Evolutionary conservation across 768 basidiomycete genomes (phyloP).

Genomic region (Basidioascus undulatus): DNA sequence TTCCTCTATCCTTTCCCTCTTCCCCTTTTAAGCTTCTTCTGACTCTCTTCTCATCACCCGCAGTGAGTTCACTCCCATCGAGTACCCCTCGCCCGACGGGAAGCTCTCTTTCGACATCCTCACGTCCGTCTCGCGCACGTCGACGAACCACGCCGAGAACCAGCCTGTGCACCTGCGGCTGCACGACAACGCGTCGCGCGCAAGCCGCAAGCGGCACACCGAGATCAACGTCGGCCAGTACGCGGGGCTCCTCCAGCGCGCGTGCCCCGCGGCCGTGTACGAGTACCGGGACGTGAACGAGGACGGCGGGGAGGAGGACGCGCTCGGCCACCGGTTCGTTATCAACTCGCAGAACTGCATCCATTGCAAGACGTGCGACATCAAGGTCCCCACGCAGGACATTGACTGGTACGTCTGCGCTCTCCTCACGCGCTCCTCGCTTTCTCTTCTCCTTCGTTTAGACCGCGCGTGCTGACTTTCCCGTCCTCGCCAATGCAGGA

Average conservation of each 20-base stretch:
- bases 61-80: constrained; percentile 42
- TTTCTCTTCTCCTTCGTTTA: not conserved
- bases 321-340: constrained; percentile 56
- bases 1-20: not conserved
- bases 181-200: constrained; percentile 23
- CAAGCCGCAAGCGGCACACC: constrained; percentile 39
- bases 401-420: constrained; percentile 49
- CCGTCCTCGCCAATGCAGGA: no score
- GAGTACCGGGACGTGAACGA: constrained; percentile 66
- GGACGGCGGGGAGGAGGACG: constrained; percentile 30
- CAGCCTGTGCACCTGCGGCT: constrained; percentile 66
- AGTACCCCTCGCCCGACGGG: constrained; percentile 66
- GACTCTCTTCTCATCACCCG: not conserved
- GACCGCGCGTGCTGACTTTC: not conserved
- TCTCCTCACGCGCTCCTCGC: no score
- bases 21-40: not conserved
- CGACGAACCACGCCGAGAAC: constrained; percentile 92
- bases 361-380: constrained; percentile 84
- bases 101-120: constrained; percentile 81
- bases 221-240: constrained; percentile 48
- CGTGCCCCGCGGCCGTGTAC: constrained; percentile 88
- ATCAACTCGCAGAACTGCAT: constrained; percentile 83
- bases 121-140: constrained; percentile 69
- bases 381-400: constrained; percentile 90
- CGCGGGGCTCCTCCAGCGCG: constrained; percentile 64